phyloP scores from a whole-genome alignment of 108 stramenopile genomes.

The Skeletonema tropicum region DNA sequence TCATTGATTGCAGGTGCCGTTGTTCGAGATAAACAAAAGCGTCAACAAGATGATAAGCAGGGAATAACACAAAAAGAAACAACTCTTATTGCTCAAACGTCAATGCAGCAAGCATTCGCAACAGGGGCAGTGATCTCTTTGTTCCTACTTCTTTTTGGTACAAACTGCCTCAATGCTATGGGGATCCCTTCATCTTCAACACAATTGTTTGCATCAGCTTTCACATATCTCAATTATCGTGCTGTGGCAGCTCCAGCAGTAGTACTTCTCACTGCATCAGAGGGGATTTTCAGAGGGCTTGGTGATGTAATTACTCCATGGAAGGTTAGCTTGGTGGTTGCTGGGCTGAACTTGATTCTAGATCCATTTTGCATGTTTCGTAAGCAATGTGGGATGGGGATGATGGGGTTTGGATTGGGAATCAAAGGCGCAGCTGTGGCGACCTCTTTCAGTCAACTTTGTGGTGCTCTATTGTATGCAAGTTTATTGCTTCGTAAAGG shows the following conservation, averaged over 20 bases:
- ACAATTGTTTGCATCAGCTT: conserved; percentile 38
- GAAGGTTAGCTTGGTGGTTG: conserved; percentile 47
- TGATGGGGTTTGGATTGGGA: conserved; percentile 41
- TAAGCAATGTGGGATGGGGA: neutral
- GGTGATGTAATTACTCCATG: conserved; percentile 63
- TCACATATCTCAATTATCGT: conserved; percentile 50
- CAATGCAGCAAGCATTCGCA: conserved; percentile 39
- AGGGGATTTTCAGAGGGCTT: conserved; percentile 66
- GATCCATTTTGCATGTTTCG: conserved; percentile 75
- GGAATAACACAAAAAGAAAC: conserved; percentile 23
- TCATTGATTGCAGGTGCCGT: conserved; percentile 48
- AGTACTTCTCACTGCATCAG: conserved; percentile 53
- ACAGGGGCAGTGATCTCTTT: conserved; percentile 39
- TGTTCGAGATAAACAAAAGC: conserved; percentile 12
- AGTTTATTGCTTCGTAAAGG: conserved; percentile 34
- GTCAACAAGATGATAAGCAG: neutral
- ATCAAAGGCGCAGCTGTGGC: conserved; percentile 67
- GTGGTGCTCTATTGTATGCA: conserved; percentile 43
- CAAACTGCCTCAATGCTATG: conserved; percentile 51
- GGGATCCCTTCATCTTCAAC: conserved; percentile 40
- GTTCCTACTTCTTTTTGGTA: conserved; percentile 26
- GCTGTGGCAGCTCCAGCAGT: conserved; percentile 67
- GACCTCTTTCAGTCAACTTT: conserved; percentile 55
- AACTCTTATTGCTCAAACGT: conserved; percentile 43
- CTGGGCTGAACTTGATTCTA: conserved; percentile 51